Conservation (phyloP, 23 red algal genomes). For the Gracilaria domingensis region DNA sequence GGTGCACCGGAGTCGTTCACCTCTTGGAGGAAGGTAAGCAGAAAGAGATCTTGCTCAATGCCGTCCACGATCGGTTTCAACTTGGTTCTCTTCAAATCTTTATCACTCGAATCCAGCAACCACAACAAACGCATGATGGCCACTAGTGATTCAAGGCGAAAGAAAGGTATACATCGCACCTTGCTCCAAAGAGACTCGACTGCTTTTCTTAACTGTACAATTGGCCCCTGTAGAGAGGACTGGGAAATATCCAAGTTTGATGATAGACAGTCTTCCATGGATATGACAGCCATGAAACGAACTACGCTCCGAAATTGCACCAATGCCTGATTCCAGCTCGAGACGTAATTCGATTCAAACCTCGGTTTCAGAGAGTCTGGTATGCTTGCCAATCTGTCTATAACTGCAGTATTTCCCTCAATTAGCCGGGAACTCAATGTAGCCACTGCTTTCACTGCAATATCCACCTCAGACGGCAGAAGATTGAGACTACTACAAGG, state of each 20-base stretch:
- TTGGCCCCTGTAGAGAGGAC: background rate
- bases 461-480: background rate
- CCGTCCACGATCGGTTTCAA: background rate
- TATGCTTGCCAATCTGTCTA: background rate
- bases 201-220: no score
- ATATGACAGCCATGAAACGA: background rate
- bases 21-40: constrained; percentile 3
- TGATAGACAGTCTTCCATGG: constrained; percentile 5
- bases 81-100: background rate
- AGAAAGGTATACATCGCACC: background rate
- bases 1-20: background rate
- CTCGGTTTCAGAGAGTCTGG: background rate
- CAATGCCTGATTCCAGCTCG: constrained; percentile 7
- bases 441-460: background rate
- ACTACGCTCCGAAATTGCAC: background rate
- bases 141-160: background rate
- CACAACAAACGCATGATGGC: constrained; percentile 1
- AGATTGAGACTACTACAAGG: background rate
- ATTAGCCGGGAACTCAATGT: background rate
- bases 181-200: constrained; percentile 1
- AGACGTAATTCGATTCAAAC: background rate
- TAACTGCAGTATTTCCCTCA: background rate
- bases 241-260: constrained; percentile 10
- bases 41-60: background rate
- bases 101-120: background rate